These are phyloP conservation scores for Mycena sp. DNA, from an alignment of 1,284 basidiomycete genomes.

Conservation along the genomic window DNA sequence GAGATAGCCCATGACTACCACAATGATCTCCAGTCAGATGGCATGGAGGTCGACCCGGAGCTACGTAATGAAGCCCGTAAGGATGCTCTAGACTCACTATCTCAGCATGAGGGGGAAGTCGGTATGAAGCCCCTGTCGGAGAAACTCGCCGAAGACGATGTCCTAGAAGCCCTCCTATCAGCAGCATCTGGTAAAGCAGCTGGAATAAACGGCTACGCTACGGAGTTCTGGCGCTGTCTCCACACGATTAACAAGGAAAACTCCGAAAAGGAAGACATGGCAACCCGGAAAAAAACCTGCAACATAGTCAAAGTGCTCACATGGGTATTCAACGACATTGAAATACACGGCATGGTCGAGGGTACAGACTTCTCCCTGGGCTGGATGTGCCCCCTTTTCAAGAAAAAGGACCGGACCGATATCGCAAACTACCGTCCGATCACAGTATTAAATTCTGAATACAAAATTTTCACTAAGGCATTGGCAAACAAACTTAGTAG, in stretches of 20 bases:
- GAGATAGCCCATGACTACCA: no score
- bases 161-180: no score
- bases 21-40: no score
- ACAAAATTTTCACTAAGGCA: constrained; percentile 25
- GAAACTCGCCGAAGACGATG: no score
- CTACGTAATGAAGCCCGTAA: no score
- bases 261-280: neutral
- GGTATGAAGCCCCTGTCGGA: no score
- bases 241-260: neutral
- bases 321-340: constrained; percentile 15
- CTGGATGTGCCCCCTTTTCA: constrained; percentile 24
- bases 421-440: constrained; percentile 17
- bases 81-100: no score
- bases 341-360: neutral
- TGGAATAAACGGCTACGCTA: constrained; percentile 13
- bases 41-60: no score
- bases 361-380: neutral
- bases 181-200: constrained; percentile 4
- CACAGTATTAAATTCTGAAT: constrained; percentile 23
- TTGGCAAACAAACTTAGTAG: constrained; percentile 20
- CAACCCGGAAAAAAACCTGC: neutral
- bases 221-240: constrained; percentile 10
- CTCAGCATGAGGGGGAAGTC: no score
- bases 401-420: constrained; percentile 3
- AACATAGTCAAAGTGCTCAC: neutral